Base-by-base conservation (phyloP, 2,329 filamentous ascomycete species). In the Microdochium bolleyi region DNA sequence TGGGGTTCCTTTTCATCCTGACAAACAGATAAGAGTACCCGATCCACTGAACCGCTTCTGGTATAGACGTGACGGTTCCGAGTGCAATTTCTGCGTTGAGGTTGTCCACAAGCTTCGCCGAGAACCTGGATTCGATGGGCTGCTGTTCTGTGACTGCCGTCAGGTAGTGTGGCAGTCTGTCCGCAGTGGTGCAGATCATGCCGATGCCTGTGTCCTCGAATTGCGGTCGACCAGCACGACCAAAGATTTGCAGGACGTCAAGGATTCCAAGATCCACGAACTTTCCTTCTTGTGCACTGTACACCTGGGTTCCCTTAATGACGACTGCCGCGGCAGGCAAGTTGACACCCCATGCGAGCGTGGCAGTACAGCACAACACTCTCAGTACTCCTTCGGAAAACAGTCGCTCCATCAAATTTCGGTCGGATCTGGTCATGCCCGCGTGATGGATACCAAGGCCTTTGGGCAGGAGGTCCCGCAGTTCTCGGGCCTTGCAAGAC, bases 1-100 rank as follows among this genome's bases (percentile, higher is more conserved):
- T 82, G 3, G 92, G 92, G 58, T 94, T 96, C 54, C 89, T 83
- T 65, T 89, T 85, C 94, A 99, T 99, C 38, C 94, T 87, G 38
- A 99, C 92, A 67, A 96, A 99, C 0, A 99, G 77, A 64, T 97
- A 99, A 0, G 92, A 96, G 67, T 99, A 99, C 14, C 95, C 92
- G 30, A 99, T 86, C 94, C 94, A 99, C 58, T 95, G 89, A 1
- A 96, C 92, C 0, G 89, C 94, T 72, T 99, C 95, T 2, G 86
- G 77, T 2, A 99, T 88, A 1, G 92, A 96, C 0, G 92, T 97
- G 19, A 99, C 95, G 0, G 95, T 99, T 1, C 94, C 94, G 9
- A 99, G 72, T 0, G 91, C 83, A 57, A 99, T 91, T 66, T 99
- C 94, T 0, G 94, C 94, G 60, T 99, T 99, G 54, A 99, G 72